These are phyloP conservation scores for Kazachstania sp. DNA, from an alignment of 1,139 yeast genomes.

Conservation along the genomic window DNA sequence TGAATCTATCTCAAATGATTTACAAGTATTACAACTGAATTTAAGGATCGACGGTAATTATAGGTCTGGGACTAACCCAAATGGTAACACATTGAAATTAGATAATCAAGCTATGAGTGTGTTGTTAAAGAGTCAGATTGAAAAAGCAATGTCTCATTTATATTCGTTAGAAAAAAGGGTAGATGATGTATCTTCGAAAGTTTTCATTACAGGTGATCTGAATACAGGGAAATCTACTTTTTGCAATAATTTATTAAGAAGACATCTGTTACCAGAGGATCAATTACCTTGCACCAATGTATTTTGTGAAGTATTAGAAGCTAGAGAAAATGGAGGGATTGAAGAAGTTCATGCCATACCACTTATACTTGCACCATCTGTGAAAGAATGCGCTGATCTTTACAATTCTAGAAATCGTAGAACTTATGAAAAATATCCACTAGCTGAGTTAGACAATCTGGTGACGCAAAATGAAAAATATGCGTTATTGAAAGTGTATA, in stretches of 20 bases:
- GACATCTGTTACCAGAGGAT: conserved; percentile 82
- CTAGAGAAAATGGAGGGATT: conserved; percentile 58
- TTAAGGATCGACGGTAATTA: conserved; percentile 26
- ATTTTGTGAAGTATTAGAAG: conserved; percentile 89
- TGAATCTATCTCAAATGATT: conserved; percentile 6
- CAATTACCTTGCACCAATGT: conserved; percentile 98
- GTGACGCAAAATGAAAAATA: conserved; percentile 71
- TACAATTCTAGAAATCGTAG: conserved; percentile 57
- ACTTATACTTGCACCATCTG: conserved; percentile 35
- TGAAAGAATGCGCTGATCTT: conserved; percentile 21
- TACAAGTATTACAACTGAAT: conserved; percentile 23
- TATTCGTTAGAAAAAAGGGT: conserved; percentile 71
- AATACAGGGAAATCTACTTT: conserved; percentile 96
- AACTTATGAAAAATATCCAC: conserved; percentile 50
- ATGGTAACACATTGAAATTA: conserved; percentile 9
- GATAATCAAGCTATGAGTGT: conserved; percentile 25
- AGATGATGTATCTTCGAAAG: conserved; percentile 88
- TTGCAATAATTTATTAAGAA: conserved; percentile 79
- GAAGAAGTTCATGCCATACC: conserved; percentile 96
- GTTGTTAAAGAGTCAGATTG: conserved; percentile 23
- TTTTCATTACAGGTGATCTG: conserved; percentile 91
- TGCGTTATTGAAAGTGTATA: conserved; percentile 68
- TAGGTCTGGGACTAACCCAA: conserved; percentile 5
- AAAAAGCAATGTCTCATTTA: conserved; percentile 52
- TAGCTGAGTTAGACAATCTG: conserved; percentile 54